Percentiles rank a stretch among this genome's conserved stretches.
Conservation (phyloP, 2,329 filamentous ascomycete genomes). For the Xenoacremonium recifei region DNA sequence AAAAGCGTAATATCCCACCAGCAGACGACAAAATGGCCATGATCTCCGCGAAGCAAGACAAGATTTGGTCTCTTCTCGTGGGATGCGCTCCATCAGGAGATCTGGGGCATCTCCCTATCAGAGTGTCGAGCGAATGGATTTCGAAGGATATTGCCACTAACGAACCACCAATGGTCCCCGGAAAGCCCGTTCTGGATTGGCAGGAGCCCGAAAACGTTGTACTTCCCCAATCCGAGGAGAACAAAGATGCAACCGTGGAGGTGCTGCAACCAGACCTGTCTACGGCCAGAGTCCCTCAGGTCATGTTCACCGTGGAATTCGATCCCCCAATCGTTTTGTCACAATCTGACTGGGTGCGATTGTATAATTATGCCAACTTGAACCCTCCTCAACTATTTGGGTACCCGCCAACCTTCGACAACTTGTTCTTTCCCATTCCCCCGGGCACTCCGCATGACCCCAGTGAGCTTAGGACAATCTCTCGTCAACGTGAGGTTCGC, state of each 20-base stretch:
- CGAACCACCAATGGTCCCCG: slow-evolving; percentile 40
- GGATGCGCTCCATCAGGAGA: slow-evolving; percentile 56
- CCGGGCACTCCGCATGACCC: slow-evolving; percentile 50
- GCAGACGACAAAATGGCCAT: slow-evolving; percentile 34
- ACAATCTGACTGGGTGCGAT: slow-evolving; percentile 58
- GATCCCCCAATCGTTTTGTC: slow-evolving; percentile 73
- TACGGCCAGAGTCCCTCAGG: slow-evolving; percentile 60
- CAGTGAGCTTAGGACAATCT: slow-evolving; percentile 57
- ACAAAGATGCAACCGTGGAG: slow-evolving; percentile 51
- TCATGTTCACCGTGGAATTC: slow-evolving; percentile 72
- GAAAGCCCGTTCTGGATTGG: slow-evolving; percentile 62
- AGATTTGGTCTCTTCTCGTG: slow-evolving; percentile 66
- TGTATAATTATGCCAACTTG: slow-evolving; percentile 57
- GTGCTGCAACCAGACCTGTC: slow-evolving; percentile 46
- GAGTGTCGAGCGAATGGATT: slow-evolving; percentile 74
- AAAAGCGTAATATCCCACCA: slow-evolving; percentile 49
- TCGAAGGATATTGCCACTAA: slow-evolving; percentile 63
- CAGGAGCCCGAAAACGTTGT: slow-evolving; percentile 67
- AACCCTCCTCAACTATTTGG: slow-evolving; percentile 35
- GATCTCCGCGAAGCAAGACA: slow-evolving; percentile 41
- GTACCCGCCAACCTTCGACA: slow-evolving; percentile 53
- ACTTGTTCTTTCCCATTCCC: slow-evolving; percentile 54
- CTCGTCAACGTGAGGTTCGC: slow-evolving; percentile 45
- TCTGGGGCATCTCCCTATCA: slow-evolving; percentile 56
- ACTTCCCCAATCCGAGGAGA: slow-evolving; percentile 45